Evolutionary conservation across 208 protist genomes (phyloP), one percentile per base, ranked within the genome.

Genomic region (Trichomonas vaginalis): DNA sequence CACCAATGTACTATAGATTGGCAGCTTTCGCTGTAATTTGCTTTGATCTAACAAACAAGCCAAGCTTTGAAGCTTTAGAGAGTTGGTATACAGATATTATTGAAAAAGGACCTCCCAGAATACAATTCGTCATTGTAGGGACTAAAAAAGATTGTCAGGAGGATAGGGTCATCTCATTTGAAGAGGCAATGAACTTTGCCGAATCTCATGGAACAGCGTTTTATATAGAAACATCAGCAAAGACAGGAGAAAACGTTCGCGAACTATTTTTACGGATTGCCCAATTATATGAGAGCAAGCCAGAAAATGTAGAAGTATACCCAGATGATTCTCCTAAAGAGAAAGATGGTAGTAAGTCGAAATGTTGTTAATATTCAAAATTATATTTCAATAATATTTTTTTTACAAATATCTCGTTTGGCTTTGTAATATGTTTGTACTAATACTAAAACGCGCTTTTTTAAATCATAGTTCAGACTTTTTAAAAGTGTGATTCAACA

Each of bases 241-340:
- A 98, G 80, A 99, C 99, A 10, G 99, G 99, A 95, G 99, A 99
- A 97, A 99, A 99, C 96, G 97, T 99, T 39, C 98, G 98, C 35
- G 99, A 99, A 96, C 96, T 99, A 47, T 97, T 99, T 45, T 15
- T 21, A 45, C 2, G 8, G 4, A 6, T 86, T 45, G 79, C 79
- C 15, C 6, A 86, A 37, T 23, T n/a, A 21, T 56, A 15, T 56
- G 12, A 56, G 15, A 56, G 12, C 12, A 56, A 56, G 15, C 8
- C 8, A 21, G 12, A 8, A 56, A 56, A 56, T 56, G 49, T 56
- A 21, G 49, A 56, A 21, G 49, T 56, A 21, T 56, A 56, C 15
- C 49, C 49, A 21, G 49, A 56, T 56, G 12, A 8, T 21, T 21
- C 8, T 21, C 15, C 49, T 21, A 8, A 8, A 56, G 49, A 8